Evolutionary conservation across 768 basidiomycete genomes (phyloP), one percentile per base, ranked within the genome.

Genomic region (Amanita polypyramis): DNA sequence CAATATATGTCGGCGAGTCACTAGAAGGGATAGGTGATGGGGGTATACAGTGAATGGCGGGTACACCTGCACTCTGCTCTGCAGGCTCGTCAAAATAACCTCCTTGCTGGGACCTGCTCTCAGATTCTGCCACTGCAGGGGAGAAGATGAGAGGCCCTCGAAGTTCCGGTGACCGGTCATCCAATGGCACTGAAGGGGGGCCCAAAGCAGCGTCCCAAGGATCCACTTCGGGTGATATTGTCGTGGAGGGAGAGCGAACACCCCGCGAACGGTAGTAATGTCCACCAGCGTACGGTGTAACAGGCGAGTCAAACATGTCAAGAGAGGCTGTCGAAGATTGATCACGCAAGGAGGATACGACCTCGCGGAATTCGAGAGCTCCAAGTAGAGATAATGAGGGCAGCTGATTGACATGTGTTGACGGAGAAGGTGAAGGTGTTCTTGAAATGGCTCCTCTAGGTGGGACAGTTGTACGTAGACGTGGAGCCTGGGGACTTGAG

Each of bases 341-440:
- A 42, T 72, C 72, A 53, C 80, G 79, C 19, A 99, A 70, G 0
- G 85, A 82, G 9, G 85, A 74, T 17, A 99, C 85, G 19, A 97
- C 86, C 51, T 93, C 84, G 14, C 93, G 76, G 65, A 99, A 99
- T 63, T 99, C 96, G 37, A 99, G 76, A 0, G 96, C 96, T 7
- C 95, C 91, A 4, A 98, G 77, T 1, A 99, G 76, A 2, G 95
- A 97, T 57, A 91, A 91, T 0, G 85, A 88, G 2, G 85, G 86
- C 64, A 90, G 75, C 51, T 78, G 76, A 8, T 64, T 62, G 32
- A 69, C 62, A 39, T 54, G 67, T 51, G 19, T 71, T 51, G 55
- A 61, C 20, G 61, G 65, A 5, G 70, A 58, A 5, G 78, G 75
- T 1, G 83, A 77, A 10, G 77, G 69, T 5, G 77, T 70, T 20